Evolutionary conservation across 2,329 filamentous ascomycete species (phyloP), one percentile per base, ranked within the genome.

Genomic region (Exophiala sp.): DNA sequence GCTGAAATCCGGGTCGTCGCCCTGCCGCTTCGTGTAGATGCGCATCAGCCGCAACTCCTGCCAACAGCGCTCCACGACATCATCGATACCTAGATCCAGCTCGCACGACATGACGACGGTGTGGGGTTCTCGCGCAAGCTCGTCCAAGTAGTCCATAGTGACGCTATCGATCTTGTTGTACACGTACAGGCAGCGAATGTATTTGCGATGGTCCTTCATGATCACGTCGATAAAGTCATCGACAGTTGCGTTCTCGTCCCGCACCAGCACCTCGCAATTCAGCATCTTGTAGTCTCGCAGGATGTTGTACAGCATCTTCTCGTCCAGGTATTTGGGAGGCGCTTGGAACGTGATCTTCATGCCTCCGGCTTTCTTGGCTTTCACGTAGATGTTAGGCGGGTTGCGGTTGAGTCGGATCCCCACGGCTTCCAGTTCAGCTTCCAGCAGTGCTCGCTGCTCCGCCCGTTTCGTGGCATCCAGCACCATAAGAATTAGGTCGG

Each of bases 111-210:
- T 98, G 65, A 98, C 91, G 21, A 86, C 88, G 0, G 94, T 97
- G 68, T 97, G 77, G 2, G 89, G 88, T 71, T 98, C 94, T 53
- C 89, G 83, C 3, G 94, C 93, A 18, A 98, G 77, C 66, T 85
- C 82, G 74, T 98, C 87, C 41, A 98, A 80, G 70, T 94, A 95
- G 66, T 96, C 89, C 58, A 98, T 80, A 35, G 86, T 91, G 53
- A 98, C 87, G 67, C 82, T 85, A 73, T 98, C 93, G 72, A 98
- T 95, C 73, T 98, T 98, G 84, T 98, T 98, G 82, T 98, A 98
- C 24, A 97, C 91, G 71, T 98, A 98, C 24, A 98, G 78, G 65
- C 82, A 85, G 65, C 80, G 80, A 74, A 98, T 96, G 75, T 98
- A 98, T 70, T 95, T 98, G 65, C 93, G 78, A 74, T 98, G 93